A percentile compares a stretch with the other conserved stretches of the same genome.
Evolutionary conservation across 768 basidiomycete species (phyloP).

Genomic region (Mycena vulgaris): DNA sequence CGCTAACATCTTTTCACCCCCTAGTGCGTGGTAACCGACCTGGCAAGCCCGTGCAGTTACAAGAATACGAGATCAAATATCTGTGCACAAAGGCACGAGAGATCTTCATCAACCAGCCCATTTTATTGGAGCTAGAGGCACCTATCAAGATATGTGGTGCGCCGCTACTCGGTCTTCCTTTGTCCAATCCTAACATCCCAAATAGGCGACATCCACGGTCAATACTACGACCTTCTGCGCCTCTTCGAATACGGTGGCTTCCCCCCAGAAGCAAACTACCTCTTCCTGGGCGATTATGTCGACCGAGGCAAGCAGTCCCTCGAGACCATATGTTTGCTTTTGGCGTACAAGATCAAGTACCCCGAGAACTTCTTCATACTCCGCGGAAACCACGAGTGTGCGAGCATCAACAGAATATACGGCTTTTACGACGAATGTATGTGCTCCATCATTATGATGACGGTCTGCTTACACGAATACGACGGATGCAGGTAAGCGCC

Average conservation of each 20-base stretch:
- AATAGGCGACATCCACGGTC: conserved; percentile 97
- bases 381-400: conserved; percentile 98
- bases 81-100: conserved; percentile 98
- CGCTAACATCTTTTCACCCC: conserved; percentile 28
- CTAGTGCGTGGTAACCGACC: conserved; percentile 98
- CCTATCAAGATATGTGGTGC: conserved; percentile 99
- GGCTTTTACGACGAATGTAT: conserved; percentile 99
- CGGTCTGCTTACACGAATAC: conserved; percentile 25
- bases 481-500: conserved; percentile 90
- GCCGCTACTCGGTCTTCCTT: conserved; percentile 4
- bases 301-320: conserved; percentile 99
- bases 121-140: conserved; percentile 96
- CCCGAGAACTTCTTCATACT: conserved; percentile 99
- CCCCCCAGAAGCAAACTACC: conserved; percentile 99
- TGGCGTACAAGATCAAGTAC: conserved; percentile 99
- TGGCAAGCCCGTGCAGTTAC: conserved; percentile 97
- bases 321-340: conserved; percentile 97
- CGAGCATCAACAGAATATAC: conserved; percentile 99
- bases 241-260: conserved; percentile 99
- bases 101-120: conserved; percentile 99
- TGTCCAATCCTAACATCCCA: background rate
- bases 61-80: conserved; percentile 99
- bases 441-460: conserved; percentile 50
- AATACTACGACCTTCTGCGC: conserved; percentile 98
- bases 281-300: conserved; percentile 99